Evolutionary conservation across 179 eudicot genomes (phyloP), one percentile per base, ranked within the genome.

Genomic region (Dionaea muscipula): DNA sequence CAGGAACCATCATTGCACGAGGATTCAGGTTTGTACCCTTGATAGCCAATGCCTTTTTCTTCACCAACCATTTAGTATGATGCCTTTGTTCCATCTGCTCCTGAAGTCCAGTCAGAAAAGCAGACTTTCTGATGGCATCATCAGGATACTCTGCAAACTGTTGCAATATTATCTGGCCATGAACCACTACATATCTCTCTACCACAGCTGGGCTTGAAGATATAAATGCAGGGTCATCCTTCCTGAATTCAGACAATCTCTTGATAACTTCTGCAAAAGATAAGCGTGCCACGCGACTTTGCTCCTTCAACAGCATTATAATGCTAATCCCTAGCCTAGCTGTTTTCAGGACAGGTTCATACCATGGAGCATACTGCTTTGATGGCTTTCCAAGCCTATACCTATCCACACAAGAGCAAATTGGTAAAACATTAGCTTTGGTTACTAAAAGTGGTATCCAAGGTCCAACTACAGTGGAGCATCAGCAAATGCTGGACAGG

Each of bases 371-470:
- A 70, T 88, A 93, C 54, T 85, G 96, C 64, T 93, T 93, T 52
- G 95, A 79, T 47, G 99, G 99, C 56, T 80, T 89, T 45, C 99
- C 99, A 61, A 93, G 96, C 59, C 96, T 78, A 65, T 93, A 88
- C 99, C 99, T 93, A 70, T 13, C 46, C 44, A 39, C 13, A 38
- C 17, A 38, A 9, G 43, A 38, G n/a, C 43, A 38, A 38, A 13
- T 10, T 10, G 2, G 43, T 13, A 38, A 38, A 2, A 13, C n/a
- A 38, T 13, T 1, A 16, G 17, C 16, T 16, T 0, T 38, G 3
- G 17, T 16, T 2, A 10, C 2, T 8, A 28, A 28, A 28, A 28
- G 3, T 28, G 35, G 35, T 3, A 28, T 28, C 3, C 8, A 8
- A 28, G 8, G 35, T 28, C 8, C 35, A 8, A 28, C 3, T 28